Conservation (phyloP, 1,284 basidiomycete genomes). For the Rhodotorula mucilaginosa region DNA sequence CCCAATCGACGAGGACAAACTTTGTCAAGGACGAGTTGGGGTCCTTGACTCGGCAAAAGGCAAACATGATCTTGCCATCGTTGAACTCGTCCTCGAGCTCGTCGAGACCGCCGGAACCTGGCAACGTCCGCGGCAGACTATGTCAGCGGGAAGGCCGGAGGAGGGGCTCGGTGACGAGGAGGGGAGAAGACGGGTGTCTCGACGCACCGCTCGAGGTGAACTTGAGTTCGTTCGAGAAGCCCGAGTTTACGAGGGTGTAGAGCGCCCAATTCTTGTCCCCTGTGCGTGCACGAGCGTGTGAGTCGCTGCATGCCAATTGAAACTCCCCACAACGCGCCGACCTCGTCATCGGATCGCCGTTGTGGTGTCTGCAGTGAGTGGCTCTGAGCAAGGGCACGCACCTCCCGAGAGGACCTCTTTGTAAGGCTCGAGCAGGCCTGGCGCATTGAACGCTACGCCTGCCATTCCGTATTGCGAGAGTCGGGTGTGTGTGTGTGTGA, state of each 20-base stretch:
- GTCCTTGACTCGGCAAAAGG: conserved; percentile 83
- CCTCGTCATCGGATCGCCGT: not conserved
- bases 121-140: not conserved
- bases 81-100: conserved; percentile 92
- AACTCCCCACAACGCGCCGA: not conserved
- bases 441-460: conserved; percentile 14
- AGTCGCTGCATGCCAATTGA: not conserved
- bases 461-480: not conserved
- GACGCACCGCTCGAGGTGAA: conserved; percentile 22
- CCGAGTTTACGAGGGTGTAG: conserved; percentile 38
- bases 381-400: not conserved
- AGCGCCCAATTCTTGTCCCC: conserved; percentile 33
- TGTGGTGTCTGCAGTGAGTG: not conserved
- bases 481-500: not conserved
- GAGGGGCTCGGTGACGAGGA: not conserved
- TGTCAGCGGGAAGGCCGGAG: not conserved
- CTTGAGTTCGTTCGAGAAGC: conserved; percentile 37
- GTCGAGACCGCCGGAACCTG: conserved; percentile 77
- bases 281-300: not conserved
- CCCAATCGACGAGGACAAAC: conserved; percentile 70
- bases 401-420: conserved; percentile 13
- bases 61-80: conserved; percentile 76
- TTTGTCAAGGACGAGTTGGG: conserved; percentile 86
- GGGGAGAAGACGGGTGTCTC: too few relatives aligned
- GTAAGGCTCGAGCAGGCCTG: conserved; percentile 21